These are phyloP conservation scores for Geotrichum macrosporum DNA, from an alignment of 1,139 yeast genomes.

Conservation along the genomic window DNA sequence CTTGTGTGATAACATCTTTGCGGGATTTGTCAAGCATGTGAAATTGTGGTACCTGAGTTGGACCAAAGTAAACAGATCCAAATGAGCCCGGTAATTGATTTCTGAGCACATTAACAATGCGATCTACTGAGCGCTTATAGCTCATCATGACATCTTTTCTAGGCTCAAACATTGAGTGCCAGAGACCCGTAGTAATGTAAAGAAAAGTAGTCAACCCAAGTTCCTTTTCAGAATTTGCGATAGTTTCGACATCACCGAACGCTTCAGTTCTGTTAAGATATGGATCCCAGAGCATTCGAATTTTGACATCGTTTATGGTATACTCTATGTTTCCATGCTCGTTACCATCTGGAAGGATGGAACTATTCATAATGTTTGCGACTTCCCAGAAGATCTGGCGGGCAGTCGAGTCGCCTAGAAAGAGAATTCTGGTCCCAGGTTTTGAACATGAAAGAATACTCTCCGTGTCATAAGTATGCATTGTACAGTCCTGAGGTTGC, in stretches of 20 bases:
- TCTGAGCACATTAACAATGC: slow-evolving; percentile 8
- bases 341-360: slow-evolving; percentile 8
- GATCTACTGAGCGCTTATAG: slow-evolving; percentile 11
- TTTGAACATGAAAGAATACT: slow-evolving; percentile 16
- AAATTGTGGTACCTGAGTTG: slow-evolving; percentile 17
- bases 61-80: slow-evolving; percentile 19
- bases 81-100: slow-evolving; percentile 12
- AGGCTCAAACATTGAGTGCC: slow-evolving; percentile 21
- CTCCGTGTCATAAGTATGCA: slow-evolving; percentile 3
- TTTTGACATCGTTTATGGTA: slow-evolving; percentile 9
- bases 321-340: slow-evolving; percentile 12
- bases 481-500: slow-evolving; percentile 19
- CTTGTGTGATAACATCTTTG: slow-evolving; percentile 3
- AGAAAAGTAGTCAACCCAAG: slow-evolving; percentile 1
- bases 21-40: slow-evolving; percentile 14
- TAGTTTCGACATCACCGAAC: not conserved
- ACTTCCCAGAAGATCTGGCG: slow-evolving; percentile 17
- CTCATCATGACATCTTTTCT: slow-evolving; percentile 13
- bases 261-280: slow-evolving; percentile 13
- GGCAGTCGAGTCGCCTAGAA: slow-evolving; percentile 22
- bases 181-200: slow-evolving; percentile 21
- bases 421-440: slow-evolving; percentile 9
- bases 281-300: slow-evolving; percentile 18
- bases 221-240: not conserved
- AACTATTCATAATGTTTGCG: slow-evolving; percentile 8